Evolutionary conservation across 148 eudicot genomes (phyloP).

Genomic region (Rhododendron williamsianum): DNA sequence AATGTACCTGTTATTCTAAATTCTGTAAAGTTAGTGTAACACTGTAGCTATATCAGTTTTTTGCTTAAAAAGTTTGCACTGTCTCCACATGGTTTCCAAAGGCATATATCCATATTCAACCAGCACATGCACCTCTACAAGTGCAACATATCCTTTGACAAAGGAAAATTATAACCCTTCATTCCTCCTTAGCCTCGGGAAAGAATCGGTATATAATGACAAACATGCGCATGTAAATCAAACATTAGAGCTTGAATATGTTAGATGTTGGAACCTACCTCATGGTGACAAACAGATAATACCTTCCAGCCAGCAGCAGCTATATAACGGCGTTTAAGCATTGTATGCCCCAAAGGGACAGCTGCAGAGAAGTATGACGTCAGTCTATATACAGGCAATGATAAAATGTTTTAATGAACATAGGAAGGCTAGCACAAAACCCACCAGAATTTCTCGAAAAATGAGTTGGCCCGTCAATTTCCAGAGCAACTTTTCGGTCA

Average conservation of each 20-base stretch:
- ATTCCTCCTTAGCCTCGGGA: neutral
- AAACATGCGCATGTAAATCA: neutral
- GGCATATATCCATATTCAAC: neutral
- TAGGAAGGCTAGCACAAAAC: constrained; percentile 8
- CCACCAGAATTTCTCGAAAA: constrained; percentile 85
- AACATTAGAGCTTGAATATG: neutral
- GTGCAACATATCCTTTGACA: neutral
- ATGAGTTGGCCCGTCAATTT: constrained; percentile 96
- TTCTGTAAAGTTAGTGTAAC: neutral
- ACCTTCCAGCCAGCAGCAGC: constrained; percentile 89
- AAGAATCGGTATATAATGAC: neutral
- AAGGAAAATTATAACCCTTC: neutral
- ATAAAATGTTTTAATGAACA: neutral
- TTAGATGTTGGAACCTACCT: constrained; percentile 36
- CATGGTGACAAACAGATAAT: constrained; percentile 61
- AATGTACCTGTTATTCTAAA: neutral
- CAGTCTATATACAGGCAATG: neutral
- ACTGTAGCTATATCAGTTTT: neutral
- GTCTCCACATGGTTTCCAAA: neutral
- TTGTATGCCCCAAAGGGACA: constrained; percentile 85
- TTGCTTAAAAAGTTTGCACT: neutral
- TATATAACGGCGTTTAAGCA: constrained; percentile 72
- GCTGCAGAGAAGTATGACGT: constrained; percentile 38
- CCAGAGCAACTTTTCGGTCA: constrained; percentile 71
- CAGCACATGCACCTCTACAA: neutral